Evolutionary conservation across 164 flowering plant genomes (phyloP), one percentile per base, ranked within the genome.

Genomic region (Berberis thunbergii): DNA sequence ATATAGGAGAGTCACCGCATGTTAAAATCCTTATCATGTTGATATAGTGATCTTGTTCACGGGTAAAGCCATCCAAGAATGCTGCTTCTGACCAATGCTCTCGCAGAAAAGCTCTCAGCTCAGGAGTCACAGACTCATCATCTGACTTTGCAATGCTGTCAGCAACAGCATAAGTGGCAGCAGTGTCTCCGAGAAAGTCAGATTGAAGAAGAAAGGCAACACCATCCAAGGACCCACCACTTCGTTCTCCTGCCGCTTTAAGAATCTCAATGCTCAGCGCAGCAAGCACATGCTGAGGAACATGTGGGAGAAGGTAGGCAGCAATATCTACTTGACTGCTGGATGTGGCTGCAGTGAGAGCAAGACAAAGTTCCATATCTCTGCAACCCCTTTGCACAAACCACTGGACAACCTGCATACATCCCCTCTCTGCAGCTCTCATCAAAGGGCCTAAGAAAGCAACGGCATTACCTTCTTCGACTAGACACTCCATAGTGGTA

Each of bases 351-450:
- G 98, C 98, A 1, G 98, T 89, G 2, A 89, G 93, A 45, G 98
- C 98, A 43, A 92, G 89, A 71, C 98, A 92, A 6, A 92, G 93
- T 63, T 92, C 98, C 98, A 92, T 92, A 65, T 89, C 98, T 40
- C 88, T 78, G 74, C 98, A 92, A 52, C 90, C 93, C 57, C 89
- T 72, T 64, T 80, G 75, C 12, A 92, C 95, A 73, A 87, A 92
- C 98, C 98, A 92, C 69, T 81, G 84, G 5, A 92, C 98, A 49
- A 92, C 98, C 66, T 82, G 86, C 83, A 86, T 65, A 71, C 95
- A 84, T 9, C 98, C 98, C 67, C 98, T 80, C 75, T 92, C 98
- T 1, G 98, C 91, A 7, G 98, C 98, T 73, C 98, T 81, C 98
- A 89, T 86, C 49, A 92, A 64, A 45, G 98, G 98, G n/a, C 96